A percentile compares a stretch with the other conserved stretches of the same genome.
Evolutionary conservation across 1,284 basidiomycete genomes (phyloP).

Genomic region (Austroboletus novae-zelandiae): DNA sequence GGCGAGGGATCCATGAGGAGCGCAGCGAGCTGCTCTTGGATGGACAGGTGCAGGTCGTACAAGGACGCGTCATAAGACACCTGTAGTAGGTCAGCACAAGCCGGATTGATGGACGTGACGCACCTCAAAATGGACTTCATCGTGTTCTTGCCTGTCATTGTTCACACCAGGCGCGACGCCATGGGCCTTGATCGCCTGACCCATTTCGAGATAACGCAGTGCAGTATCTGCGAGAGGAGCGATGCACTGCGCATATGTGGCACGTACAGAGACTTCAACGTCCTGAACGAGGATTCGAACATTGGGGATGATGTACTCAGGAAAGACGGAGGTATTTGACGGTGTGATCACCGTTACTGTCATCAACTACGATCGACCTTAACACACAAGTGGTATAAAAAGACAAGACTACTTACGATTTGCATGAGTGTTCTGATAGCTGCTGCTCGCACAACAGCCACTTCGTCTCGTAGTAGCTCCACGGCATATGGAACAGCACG

Average conservation of each 20-base stretch:
- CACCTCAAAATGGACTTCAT: conserved; percentile 75
- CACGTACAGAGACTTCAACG: conserved; percentile 84
- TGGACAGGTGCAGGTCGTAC: conserved; percentile 79
- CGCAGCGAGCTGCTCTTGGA: conserved; percentile 86
- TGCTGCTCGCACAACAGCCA: conserved; percentile 75
- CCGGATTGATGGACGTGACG: conserved; percentile 6
- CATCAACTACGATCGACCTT: conserved; percentile 57
- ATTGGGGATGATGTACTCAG: conserved; percentile 95
- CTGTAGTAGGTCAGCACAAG: conserved; percentile 37
- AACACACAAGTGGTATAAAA: background rate
- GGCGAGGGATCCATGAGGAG: conserved; percentile 75
- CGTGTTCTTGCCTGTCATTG: conserved; percentile 66
- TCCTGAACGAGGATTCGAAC: conserved; percentile 82
- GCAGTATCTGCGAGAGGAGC: conserved; percentile 83
- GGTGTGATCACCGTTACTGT: conserved; percentile 86
- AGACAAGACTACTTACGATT: conserved; percentile 53
- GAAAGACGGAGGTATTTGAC: conserved; percentile 85
- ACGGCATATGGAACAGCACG: conserved; percentile 91
- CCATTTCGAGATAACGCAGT: conserved; percentile 86
- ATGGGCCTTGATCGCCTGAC: conserved; percentile 83
- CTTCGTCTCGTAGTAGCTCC: conserved; percentile 84
- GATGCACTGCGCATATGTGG: conserved; percentile 86
- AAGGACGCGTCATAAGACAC: conserved; percentile 86
- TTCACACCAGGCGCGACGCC: conserved; percentile 49
- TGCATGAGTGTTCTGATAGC: conserved; percentile 83